Base-by-base conservation (phyloP, 495 filamentous ascomycete species). In the Xylaria telfairii region DNA sequence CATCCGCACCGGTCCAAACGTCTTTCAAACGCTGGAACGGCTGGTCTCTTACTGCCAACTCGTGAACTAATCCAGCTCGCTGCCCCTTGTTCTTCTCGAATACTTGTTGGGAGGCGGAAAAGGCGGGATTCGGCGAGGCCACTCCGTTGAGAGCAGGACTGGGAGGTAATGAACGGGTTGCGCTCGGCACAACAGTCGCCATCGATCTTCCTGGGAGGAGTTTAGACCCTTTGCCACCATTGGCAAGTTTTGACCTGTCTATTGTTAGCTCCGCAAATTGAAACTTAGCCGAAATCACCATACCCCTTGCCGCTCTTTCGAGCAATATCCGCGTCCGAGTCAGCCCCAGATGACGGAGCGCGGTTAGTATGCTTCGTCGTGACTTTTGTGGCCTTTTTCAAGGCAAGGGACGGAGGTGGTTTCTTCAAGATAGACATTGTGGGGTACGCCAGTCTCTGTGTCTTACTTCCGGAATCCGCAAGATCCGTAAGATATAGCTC, bases 51-150 rank as follows among this genome's bases (percentile, higher is more conserved):
- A 88, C 80, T 28, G 92, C 92, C 56, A 95, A 85, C 46, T 93
- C 86, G 81, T 95, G 92, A 34, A 93, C 88, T 24, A 94, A 84
- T n/a, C 90, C 86, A 81, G 87, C 76, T 79, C 87, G 74, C 78
- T 84, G 76, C 78, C 88, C 81, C 79, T 84, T 83, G 73, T 82
- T 73, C 79, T 85, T 80, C 57, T 87, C 85, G 15, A 82, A 78
- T 77, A 89, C 67, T 75, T 86, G 73, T 68, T 88, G 86, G 12
- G 85, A 86, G 19, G 83, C 72, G 2, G 85, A 83, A 30, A 76
- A 82, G 42, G 83, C 84, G 3, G 89, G 87, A 28, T 84, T 87
- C 32, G 84, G 85, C 1, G 79, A 89, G 46, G 74, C 86, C 76
- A 81, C 74, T 30, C 80, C 83, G 53, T 79, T 84, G 26, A 93